Conservation (phyloP, 1,139 yeast genomes). For the Scheffersomyces insectosa region DNA sequence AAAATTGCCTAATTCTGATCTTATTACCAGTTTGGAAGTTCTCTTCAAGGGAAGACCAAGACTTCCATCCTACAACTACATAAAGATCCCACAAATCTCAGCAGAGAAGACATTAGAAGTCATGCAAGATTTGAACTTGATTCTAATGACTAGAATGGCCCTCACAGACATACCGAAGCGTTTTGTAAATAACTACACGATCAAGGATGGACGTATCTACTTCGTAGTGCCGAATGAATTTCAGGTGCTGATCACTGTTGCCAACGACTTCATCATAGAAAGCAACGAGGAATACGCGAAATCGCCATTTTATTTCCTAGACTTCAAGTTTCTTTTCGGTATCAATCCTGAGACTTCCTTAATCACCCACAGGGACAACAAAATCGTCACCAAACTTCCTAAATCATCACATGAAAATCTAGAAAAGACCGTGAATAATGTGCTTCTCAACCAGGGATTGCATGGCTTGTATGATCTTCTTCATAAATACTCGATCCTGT, state of each 20-base stretch:
- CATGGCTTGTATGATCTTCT: conserved; percentile 65
- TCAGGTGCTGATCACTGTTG: conserved; percentile 68
- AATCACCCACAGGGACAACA: conserved; percentile 30
- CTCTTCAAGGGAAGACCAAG: conserved; percentile 76
- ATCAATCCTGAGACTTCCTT: conserved; percentile 37
- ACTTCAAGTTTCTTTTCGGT: conserved; percentile 65
- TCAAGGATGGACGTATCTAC: conserved; percentile 75
- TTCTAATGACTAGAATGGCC: conserved; percentile 75
- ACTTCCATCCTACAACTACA: conserved; percentile 64
- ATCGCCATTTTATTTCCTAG: conserved; percentile 76
- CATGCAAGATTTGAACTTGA: conserved; percentile 68
- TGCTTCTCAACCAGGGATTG: conserved; percentile 54
- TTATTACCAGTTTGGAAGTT: conserved; percentile 84
- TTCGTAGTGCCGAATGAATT: conserved; percentile 68
- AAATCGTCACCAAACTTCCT: conserved; percentile 35
- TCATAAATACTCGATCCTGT: conserved; percentile 69
- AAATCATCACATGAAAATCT: conserved; percentile 41
- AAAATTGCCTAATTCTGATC: conserved; percentile 84
- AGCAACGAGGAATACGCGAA: conserved; percentile 35
- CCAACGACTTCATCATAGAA: conserved; percentile 51
- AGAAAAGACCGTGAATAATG: conserved; percentile 58
- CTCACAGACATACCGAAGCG: conserved; percentile 61
- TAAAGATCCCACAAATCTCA: conserved; percentile 52
- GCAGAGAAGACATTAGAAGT: conserved; percentile 62
- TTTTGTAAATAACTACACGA: conserved; percentile 56